Conservation (phyloP, 1,139 yeast genomes). For the Nakaseomyces delphensis region DNA sequence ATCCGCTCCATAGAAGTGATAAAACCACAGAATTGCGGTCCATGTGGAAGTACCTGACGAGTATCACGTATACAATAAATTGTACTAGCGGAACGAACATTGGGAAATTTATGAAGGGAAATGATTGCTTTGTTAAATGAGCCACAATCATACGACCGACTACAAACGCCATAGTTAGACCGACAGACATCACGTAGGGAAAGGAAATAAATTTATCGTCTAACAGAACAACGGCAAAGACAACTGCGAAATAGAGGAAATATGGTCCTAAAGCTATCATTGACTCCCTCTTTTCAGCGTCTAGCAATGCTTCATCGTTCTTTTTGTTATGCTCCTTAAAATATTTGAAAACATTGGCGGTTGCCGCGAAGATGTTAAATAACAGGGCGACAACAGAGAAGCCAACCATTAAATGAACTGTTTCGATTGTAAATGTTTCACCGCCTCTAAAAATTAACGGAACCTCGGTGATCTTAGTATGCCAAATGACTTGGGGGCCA, state of each 20-base stretch:
- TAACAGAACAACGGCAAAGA: constrained; percentile 40
- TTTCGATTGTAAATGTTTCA: constrained; percentile 16
- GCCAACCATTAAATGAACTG: constrained; percentile 22
- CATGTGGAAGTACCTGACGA: constrained; percentile 36
- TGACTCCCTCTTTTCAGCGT: constrained; percentile 37
- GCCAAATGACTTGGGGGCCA: constrained; percentile 65
- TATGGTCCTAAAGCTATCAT: constrained; percentile 64
- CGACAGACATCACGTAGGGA: constrained; percentile 61
- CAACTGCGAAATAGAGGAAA: constrained; percentile 49
- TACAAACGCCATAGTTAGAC: constrained; percentile 67
- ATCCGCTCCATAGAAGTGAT: constrained; percentile 58
- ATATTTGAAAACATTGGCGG: constrained; percentile 54
- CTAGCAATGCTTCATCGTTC: constrained; percentile 13
- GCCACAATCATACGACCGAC: constrained; percentile 88
- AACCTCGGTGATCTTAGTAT: constrained; percentile 17
- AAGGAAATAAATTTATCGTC: constrained; percentile 45
- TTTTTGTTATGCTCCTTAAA: constrained; percentile 34
- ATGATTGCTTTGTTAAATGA: constrained; percentile 70
- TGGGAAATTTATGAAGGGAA: constrained; percentile 68
- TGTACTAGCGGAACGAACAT: constrained; percentile 59
- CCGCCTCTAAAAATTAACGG: constrained; percentile 10
- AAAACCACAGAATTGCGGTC: constrained; percentile 36
- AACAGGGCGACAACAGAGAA: constrained; percentile 41
- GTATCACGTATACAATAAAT: constrained; percentile 37
- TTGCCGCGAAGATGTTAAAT: constrained; percentile 67